Percentiles rank a stretch among this genome's conserved stretches.
Conservation (phyloP, 805 yeast species). For the Candida bentonensis region DNA sequence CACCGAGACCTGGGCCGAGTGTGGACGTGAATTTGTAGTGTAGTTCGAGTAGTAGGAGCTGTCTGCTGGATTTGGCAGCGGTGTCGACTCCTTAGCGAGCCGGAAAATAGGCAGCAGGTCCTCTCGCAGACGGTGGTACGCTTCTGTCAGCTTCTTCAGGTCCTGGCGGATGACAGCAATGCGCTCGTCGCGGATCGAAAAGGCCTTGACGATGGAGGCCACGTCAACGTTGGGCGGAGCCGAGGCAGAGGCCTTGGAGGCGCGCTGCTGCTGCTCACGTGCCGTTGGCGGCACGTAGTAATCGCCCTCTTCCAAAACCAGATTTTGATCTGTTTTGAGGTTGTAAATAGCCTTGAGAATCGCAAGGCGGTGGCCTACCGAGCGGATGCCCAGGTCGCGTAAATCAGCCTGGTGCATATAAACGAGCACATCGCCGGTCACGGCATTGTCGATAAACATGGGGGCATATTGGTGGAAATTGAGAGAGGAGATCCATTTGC, state of each 20-base stretch:
- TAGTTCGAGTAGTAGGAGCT: slow-evolving; percentile 14
- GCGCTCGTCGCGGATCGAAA: slow-evolving; percentile 19
- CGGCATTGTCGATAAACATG: slow-evolving; percentile 39
- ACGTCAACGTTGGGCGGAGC: neutral
- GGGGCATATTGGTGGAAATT: slow-evolving; percentile 13
- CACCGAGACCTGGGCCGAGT: slow-evolving; percentile 1
- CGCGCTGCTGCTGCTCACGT: slow-evolving; percentile 15
- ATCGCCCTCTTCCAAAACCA: slow-evolving; percentile 11
- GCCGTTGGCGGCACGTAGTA: slow-evolving; percentile 22
- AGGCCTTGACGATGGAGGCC: slow-evolving; percentile 7
- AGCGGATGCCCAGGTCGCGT: slow-evolving; percentile 50
- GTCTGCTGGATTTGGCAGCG: slow-evolving; percentile 52
- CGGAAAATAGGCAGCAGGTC: slow-evolving; percentile 54
- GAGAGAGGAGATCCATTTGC: slow-evolving; percentile 11
- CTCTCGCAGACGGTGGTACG: slow-evolving; percentile 41
- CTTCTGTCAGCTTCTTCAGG: slow-evolving; percentile 34
- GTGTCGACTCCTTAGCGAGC: slow-evolving; percentile 45
- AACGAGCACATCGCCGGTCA: slow-evolving; percentile 61
- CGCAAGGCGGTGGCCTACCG: slow-evolving; percentile 40
- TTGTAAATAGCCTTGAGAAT: slow-evolving; percentile 48
- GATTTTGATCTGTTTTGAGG: slow-evolving; percentile 24
- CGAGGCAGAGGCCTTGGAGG: slow-evolving; percentile 1
- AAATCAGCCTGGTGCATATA: slow-evolving; percentile 58
- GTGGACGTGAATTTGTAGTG: slow-evolving; percentile 16
- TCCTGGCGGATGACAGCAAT: slow-evolving; percentile 21